Base-by-base conservation (phyloP, 306 rosid genomes). In the Quercus mongolica region DNA sequence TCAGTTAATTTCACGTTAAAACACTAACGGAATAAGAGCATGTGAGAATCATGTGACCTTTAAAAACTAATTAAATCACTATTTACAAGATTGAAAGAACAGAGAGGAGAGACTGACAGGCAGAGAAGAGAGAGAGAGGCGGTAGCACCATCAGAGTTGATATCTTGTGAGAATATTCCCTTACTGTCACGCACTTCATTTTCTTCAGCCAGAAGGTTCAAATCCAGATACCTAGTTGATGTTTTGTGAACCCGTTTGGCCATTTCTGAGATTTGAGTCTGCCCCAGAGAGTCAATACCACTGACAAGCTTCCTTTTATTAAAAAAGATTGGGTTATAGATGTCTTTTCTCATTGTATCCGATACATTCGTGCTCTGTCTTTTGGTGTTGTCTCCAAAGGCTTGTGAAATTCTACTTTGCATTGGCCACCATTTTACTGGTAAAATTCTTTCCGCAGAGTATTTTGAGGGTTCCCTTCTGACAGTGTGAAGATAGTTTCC, bases 161-260 rank as follows among this genome's bases (percentile, higher is more conserved):
- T 38, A 38, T 38, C 41, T 82, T 74, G 76, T 87, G 88, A 0
- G 80, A 68, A 76, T 71, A 77, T 54, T 77, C 83, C 83, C 7
- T 80, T 85, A 5, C 58, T 57, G 35, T 84, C 84, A 31, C 83
- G 89, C 61, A 58, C 74, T 67, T 81, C 90, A 56, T 76, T 80
- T 33, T 90, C 94, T 80, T 88, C 93, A 2, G 97, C 98, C n/a
- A 97, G 98, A 69, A 89, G 93, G 85, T 95, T 95, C 86, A 95
- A 91, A 85, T 95, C 98, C 77, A 93, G 85, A 73, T 51, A 77
- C 84, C 86, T 76, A 28, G 70, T 86, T 23, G 94, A 87, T 21
- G 80, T 49, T 21, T 79, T 93, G 71, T 90, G 88, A 30, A 93
- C 90, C 86, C 97, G 87, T 89, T 91, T 92, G 30, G 84, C 73